Percentiles rank a stretch among this genome's conserved stretches.
Conservation (phyloP, 176 grass and related monocot species). For the Cenchrus fungigraminus region DNA sequence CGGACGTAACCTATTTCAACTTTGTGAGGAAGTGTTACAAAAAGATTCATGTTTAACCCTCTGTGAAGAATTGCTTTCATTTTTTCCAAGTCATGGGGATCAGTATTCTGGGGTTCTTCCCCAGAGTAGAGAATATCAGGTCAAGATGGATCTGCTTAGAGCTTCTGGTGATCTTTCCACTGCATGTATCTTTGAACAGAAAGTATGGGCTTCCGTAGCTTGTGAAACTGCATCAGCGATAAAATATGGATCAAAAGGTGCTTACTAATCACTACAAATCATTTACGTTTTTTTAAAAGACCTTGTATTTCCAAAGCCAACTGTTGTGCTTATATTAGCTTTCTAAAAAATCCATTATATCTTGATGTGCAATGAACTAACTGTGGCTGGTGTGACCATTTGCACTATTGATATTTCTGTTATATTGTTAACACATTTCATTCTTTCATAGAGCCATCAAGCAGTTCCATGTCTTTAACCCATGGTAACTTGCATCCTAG, state of each 20-base stretch:
- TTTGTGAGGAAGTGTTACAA: constrained; percentile 76
- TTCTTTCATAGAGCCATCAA: constrained; percentile 39
- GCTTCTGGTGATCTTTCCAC: constrained; percentile 72
- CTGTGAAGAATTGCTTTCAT: constrained; percentile 73
- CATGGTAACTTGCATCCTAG: constrained; percentile 44
- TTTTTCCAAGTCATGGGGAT: constrained; percentile 47
- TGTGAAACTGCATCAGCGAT: constrained; percentile 81
- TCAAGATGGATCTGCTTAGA: constrained; percentile 85
- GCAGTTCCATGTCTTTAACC: constrained; percentile 35
- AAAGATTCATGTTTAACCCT: constrained; percentile 54
- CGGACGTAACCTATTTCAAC: constrained; percentile 73
- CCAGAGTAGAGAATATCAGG: constrained; percentile 85
- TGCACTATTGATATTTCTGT: background rate
- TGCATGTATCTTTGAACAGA: constrained; percentile 65
- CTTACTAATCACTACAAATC: background rate
- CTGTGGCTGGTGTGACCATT: background rate
- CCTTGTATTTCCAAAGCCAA: constrained; percentile 17
- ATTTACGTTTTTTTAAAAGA: constrained; percentile 1
- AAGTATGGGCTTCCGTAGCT: constrained; percentile 82
- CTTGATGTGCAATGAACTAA: background rate
- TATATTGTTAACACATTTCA: constrained; percentile 13
- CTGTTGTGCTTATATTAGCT: constrained; percentile 16
- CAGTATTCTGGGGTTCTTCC: constrained; percentile 67
- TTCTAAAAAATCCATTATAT: background rate
- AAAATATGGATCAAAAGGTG: constrained; percentile 86